Evolutionary conservation across 1,284 basidiomycete genomes (phyloP), one percentile per base, ranked within the genome.

Genomic region (Heterobasidion parviporum): DNA sequence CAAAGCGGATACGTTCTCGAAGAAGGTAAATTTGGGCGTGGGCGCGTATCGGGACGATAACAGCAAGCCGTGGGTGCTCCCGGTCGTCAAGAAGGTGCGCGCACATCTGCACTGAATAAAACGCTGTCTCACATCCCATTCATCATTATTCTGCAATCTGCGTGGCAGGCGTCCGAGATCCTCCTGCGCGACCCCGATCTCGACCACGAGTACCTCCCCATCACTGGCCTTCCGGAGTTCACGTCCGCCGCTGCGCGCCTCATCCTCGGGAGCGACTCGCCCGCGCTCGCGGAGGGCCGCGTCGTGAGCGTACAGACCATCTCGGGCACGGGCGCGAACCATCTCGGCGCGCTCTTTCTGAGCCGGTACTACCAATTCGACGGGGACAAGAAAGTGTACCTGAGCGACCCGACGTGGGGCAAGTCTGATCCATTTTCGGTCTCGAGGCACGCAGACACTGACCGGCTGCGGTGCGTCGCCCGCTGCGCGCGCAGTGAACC

Each of bases 401-500:
- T 98, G 64, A 92, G 89, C 67, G 84, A 94, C 68, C 94, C 94
- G 38, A 97, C 95, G 34, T 98, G 95, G 95, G 85, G 92, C 93
- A 64, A 62, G 83, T 74, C 8, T 9, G 7, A 50, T 50, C 15
- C 16, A 10, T 34, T 35, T 50, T 35, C 54, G 41, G 26, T 1
- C 5, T 26, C 26, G 26, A 26, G 26, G 26, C 26, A 26, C 26
- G 26, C 26, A 26, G 5, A 26, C 26, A 6, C 26, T 26, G 26
- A 26, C 26, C 26, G n/a, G 32, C 7, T 50, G 54, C 53, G 57
- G 53, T 14, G 50, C 12, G 32, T 8, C 7, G 47, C 9, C 26
- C 26, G 47, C 2, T 34, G 58, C 45, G 53, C 33, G 16, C 50
- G 10, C 66, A 94, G 94, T 86, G 57, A 98, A 94, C 74, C 94